phyloP scores from a whole-genome alignment of 441 rosid genomes.

The Gossypium gossypioides region DNA sequence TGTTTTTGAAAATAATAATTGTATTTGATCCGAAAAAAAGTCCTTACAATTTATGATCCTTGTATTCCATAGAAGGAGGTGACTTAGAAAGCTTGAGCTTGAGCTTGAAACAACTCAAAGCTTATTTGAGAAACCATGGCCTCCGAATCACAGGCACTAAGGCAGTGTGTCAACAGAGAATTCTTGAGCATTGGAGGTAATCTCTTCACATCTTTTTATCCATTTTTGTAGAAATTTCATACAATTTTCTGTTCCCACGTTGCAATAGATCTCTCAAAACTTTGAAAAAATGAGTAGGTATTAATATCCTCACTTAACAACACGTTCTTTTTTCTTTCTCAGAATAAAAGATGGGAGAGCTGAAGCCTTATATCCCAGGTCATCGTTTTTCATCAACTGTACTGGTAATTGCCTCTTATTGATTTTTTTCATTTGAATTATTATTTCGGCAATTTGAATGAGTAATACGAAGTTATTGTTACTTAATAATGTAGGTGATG shows the following conservation, averaged over 20 bases:
- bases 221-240: neutral
- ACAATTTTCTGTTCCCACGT: neutral
- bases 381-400: conserved; percentile 37
- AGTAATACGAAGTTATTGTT: neutral
- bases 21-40: neutral
- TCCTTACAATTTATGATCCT: neutral
- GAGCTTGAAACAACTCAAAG: conserved; percentile 11
- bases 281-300: neutral
- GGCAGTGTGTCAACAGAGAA: conserved; percentile 26
- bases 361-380: conserved; percentile 35
- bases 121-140: conserved; percentile 15
- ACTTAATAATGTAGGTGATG: conserved; percentile 40
- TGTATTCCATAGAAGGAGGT: conserved; percentile 1
- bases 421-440: neutral
- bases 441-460: neutral
- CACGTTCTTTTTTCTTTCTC: conserved; percentile 10
- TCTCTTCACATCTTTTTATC: neutral
- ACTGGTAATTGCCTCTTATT: conserved; percentile 24
- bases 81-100: conserved; percentile 10
- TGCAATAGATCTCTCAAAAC: neutral
- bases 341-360: conserved; percentile 42
- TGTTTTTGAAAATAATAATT: neutral
- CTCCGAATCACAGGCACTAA: conserved; percentile 28
- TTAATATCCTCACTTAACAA: neutral
- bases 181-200: conserved; percentile 32